These are phyloP conservation scores for Podospora bellae-mahoneyi DNA, from an alignment of 495 filamentous ascomycete genomes.

Conservation along the genomic window DNA sequence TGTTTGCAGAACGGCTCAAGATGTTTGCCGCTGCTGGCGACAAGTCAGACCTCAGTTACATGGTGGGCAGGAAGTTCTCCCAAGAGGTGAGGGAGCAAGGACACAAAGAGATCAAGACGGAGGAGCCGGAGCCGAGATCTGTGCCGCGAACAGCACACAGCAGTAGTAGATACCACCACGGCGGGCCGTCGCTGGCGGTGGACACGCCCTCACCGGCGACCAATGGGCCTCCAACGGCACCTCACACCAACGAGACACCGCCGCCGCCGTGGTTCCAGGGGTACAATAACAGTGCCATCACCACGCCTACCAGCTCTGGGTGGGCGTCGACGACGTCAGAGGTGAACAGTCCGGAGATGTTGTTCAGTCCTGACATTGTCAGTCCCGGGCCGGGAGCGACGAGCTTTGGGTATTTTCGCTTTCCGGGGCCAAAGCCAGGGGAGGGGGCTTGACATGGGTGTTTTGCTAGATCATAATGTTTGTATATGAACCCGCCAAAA, in stretches of 20 bases:
- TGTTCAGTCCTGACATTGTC: slow-evolving; percentile 3
- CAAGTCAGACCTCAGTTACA: not conserved
- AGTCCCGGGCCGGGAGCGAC: not conserved
- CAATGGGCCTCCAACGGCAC: not conserved
- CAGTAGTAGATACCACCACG: not conserved
- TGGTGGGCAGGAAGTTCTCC: not conserved
- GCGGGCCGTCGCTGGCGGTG: not conserved
- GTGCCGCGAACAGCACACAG: not conserved
- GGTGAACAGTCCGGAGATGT: not conserved
- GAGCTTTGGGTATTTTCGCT: not conserved
- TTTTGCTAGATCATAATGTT: not conserved
- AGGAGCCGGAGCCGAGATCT: not conserved
- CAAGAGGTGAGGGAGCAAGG: not conserved
- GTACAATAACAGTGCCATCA: not conserved
- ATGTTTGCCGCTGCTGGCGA: slow-evolving; percentile 1
- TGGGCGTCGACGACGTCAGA: not conserved
- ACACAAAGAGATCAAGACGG: not conserved
- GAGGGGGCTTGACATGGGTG: not conserved
- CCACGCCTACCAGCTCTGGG: not conserved
- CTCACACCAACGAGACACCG: not conserved
- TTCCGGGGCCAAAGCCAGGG: not conserved
- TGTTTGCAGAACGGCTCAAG: not conserved
- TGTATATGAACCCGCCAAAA: not conserved
- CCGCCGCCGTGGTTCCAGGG: not conserved
- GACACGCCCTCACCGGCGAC: not conserved